These are phyloP conservation scores for Mucor racemosus DNA, from an alignment of 371 early-diverging fungal species.

Conservation along the genomic window DNA sequence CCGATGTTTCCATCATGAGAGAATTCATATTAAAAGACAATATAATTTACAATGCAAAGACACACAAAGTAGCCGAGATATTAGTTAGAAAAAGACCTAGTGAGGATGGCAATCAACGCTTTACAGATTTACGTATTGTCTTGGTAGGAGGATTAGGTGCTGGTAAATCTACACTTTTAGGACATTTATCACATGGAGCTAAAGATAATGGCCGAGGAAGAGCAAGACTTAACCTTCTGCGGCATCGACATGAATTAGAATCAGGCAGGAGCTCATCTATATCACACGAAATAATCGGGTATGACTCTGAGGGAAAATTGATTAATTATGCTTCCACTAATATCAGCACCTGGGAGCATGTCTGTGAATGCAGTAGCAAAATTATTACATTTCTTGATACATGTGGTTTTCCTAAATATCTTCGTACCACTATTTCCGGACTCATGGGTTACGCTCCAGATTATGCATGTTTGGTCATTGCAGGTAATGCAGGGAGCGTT, in stretches of 20 bases:
- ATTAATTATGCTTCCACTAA: slow-evolving; percentile 67
- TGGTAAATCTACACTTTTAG: slow-evolving; percentile 88
- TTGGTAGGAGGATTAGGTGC: slow-evolving; percentile 83
- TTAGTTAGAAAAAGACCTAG: slow-evolving; percentile 60
- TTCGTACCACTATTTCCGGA: slow-evolving; percentile 91
- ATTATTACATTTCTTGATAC: slow-evolving; percentile 87
- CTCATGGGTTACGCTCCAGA: slow-evolving; percentile 89
- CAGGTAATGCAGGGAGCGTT: slow-evolving; percentile 77
- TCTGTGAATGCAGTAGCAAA: slow-evolving; percentile 77
- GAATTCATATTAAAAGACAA: slow-evolving; percentile 22
- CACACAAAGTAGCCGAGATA: slow-evolving; percentile 65
- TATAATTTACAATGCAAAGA: not conserved
- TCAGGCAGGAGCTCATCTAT: slow-evolving; percentile 90
- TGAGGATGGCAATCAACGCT: slow-evolving; percentile 42
- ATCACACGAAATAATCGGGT: slow-evolving; percentile 86
- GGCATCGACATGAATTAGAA: slow-evolving; percentile 92
- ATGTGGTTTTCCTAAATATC: slow-evolving; percentile 91
- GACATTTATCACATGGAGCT: slow-evolving; percentile 80
- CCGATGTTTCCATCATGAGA: slow-evolving; percentile 58
- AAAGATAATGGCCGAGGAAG: slow-evolving; percentile 90
- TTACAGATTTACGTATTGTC: slow-evolving; percentile 81
- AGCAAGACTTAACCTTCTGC: slow-evolving; percentile 81
- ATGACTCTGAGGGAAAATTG: slow-evolving; percentile 63
- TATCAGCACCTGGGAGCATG: slow-evolving; percentile 82
- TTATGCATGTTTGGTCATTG: slow-evolving; percentile 86